Conservation (phyloP, 805 yeast species). For the Millerago galiae region DNA sequence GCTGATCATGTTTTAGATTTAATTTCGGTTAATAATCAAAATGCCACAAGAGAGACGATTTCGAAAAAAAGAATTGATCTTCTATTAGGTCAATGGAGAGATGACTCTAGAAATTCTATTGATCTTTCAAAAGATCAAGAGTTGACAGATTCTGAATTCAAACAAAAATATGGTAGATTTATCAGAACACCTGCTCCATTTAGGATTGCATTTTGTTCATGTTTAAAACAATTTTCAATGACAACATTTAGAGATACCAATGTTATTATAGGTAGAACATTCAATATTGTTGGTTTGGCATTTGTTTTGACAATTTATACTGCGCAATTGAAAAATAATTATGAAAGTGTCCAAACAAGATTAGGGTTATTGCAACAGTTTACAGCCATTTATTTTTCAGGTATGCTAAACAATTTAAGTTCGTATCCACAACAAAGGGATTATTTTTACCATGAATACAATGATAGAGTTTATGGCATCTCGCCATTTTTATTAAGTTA, state of each 20-base stretch:
- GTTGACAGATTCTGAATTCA: slow-evolving; percentile 12
- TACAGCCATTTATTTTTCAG: slow-evolving; percentile 68
- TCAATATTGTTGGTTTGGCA: slow-evolving; percentile 63
- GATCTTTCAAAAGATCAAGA: not conserved
- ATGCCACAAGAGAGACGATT: slow-evolving; percentile 8
- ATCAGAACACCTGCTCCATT: slow-evolving; percentile 16
- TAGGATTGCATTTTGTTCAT: slow-evolving; percentile 15
- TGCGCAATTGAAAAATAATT: slow-evolving; percentile 45
- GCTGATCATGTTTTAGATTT: slow-evolving; percentile 76
- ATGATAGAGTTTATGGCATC: slow-evolving; percentile 66
- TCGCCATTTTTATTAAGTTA: slow-evolving; percentile 61
- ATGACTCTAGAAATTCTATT: not conserved
- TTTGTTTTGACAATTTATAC: slow-evolving; percentile 64
- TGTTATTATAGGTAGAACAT: slow-evolving; percentile 54
- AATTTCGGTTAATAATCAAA: slow-evolving; percentile 38
- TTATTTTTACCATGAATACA: slow-evolving; percentile 72
- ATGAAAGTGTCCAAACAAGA: slow-evolving; percentile 54
- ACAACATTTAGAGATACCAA: slow-evolving; percentile 43
- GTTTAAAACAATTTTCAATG: slow-evolving; percentile 16
- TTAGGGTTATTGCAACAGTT: slow-evolving; percentile 74
- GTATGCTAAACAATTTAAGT: slow-evolving; percentile 73
- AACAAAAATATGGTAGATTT: slow-evolving; percentile 8
- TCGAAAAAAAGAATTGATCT: slow-evolving; percentile 14
- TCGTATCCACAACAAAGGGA: slow-evolving; percentile 71
- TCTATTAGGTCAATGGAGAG: slow-evolving; percentile 14